Percentiles rank a stretch among this genome's conserved stretches.
phyloP scores from a whole-genome alignment of 2,329 filamentous ascomycete species.

The Aspergillus japonicus region DNA sequence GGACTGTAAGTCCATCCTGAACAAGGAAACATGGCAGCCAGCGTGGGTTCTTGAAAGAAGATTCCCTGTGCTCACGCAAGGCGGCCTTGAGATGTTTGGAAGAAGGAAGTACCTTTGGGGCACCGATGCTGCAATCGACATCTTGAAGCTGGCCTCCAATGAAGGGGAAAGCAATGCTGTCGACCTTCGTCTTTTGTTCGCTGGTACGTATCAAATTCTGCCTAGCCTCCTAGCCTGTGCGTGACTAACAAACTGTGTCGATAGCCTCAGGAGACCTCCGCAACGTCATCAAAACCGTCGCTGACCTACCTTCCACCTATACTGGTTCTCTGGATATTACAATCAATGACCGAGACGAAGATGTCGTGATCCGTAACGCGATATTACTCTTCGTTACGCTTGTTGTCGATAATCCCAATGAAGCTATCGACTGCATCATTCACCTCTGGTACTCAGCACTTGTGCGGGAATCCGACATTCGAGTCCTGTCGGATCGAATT shows the following conservation, averaged over 20 bases:
- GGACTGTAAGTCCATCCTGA: not conserved
- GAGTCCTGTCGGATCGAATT: slow-evolving; percentile 24
- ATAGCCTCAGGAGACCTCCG: slow-evolving; percentile 47
- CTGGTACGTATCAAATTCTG: slow-evolving; percentile 23
- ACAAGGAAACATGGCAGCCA: slow-evolving; percentile 2
- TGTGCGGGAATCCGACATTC: slow-evolving; percentile 25
- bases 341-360: slow-evolving; percentile 44
- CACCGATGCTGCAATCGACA: slow-evolving; percentile 43
- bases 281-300: slow-evolving; percentile 45
- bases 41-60: not conserved
- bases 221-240: not conserved
- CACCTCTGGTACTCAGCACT: slow-evolving; percentile 51
- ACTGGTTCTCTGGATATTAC: slow-evolving; percentile 22
- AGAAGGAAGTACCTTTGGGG: slow-evolving; percentile 41
- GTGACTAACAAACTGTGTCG: not conserved
- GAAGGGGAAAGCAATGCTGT: slow-evolving; percentile 25
- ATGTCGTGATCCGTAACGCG: slow-evolving; percentile 42
- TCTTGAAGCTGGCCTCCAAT: slow-evolving; percentile 35
- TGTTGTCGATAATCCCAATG: slow-evolving; percentile 13
- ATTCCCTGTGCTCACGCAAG: not conserved
- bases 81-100: slow-evolving; percentile 9
- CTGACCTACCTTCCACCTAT: slow-evolving; percentile 32
- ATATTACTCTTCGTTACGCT: slow-evolving; percentile 42
- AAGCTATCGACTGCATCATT: slow-evolving; percentile 35
- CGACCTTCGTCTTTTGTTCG: slow-evolving; percentile 36